These are phyloP conservation scores for Bolboschoenus planiculmis DNA, from an alignment of 176 grass and related monocot species.

Conservation along the genomic window DNA sequence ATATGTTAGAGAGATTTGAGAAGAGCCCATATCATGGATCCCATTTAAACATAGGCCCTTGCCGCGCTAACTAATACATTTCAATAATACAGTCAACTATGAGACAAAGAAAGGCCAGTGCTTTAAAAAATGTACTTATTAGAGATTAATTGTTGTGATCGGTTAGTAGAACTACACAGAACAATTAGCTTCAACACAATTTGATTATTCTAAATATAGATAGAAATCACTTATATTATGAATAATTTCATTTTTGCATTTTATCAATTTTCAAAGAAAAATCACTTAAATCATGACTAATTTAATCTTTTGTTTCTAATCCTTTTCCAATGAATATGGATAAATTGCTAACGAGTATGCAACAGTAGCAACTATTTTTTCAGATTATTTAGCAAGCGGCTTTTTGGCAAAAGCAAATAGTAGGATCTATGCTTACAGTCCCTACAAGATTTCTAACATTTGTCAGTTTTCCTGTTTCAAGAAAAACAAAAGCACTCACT, in stretches of 20 bases:
- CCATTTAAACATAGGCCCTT: neutral
- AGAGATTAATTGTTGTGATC: neutral
- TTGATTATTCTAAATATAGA: too few relatives aligned
- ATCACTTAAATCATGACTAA: too few relatives aligned
- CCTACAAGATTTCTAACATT: neutral
- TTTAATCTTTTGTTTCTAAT: too few relatives aligned
- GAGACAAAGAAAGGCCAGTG: too few relatives aligned
- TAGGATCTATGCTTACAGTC: neutral
- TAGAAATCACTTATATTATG: too few relatives aligned
- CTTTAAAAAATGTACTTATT: neutral
- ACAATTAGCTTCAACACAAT: too few relatives aligned
- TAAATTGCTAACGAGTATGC: neutral
- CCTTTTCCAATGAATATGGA: too few relatives aligned
- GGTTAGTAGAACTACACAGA: neutral
- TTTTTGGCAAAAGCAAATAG: neutral
- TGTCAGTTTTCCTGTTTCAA: neutral
- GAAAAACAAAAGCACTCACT: conserved; percentile 4
- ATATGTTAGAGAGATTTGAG: neutral
- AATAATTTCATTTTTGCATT: too few relatives aligned
- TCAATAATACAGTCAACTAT: neutral
- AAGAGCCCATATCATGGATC: neutral
- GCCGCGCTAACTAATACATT: neutral
- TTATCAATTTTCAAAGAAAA: too few relatives aligned
- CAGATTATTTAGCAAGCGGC: neutral
- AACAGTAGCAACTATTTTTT: neutral